Evolutionary conservation across 805 yeast species (phyloP), one percentile per base, ranked within the genome.

Genomic region (Ogataea philodendri): DNA sequence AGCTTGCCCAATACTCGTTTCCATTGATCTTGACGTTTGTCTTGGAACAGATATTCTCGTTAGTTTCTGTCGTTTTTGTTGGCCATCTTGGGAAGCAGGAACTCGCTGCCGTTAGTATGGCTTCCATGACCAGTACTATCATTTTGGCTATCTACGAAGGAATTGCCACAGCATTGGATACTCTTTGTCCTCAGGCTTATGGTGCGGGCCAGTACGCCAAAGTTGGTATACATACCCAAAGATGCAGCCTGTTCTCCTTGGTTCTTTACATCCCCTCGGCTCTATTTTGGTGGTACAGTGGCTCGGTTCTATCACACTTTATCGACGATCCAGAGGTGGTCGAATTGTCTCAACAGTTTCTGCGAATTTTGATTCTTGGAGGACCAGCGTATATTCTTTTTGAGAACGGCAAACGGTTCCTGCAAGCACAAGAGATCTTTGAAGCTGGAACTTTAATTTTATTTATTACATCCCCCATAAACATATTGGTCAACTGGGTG

Each of bases 51-150:
- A 41, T 50, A 2, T 69, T 86, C 38, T 74, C 88, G 1, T 76
- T 86, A 15, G 85, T 84, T 1, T 82, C 93, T 5, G 81, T 86
- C 13, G 76, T 87, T 44, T 71, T 79, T 13, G 96, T 88, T 1
- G 88, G 90, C 3, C 76, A 78, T 49, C 61, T 84, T 35, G 93
- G 93, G 5, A 77, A 74, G 33, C 67, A 70, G 9, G 87, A 81
- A 54, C 64, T 84, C 32, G 90, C 89, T 6, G 90, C 87, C 9
- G 85, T 81, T 6, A 76, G 86, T 5, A 63, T 84, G 49, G 80
- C 85, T 6, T 74, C 86, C 13, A 83, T 83, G 89, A 81, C 89
- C 2, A 85, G 87, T 3, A 81, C 83, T 41, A 81, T 84, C 26
- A 72, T 81, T 1, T 70, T 81, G 43, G 86, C 88, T 16, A 70